Evolutionary conservation across 169 alveolate genomes (phyloP).

Genomic region (Cryptosporidium parvum): DNA sequence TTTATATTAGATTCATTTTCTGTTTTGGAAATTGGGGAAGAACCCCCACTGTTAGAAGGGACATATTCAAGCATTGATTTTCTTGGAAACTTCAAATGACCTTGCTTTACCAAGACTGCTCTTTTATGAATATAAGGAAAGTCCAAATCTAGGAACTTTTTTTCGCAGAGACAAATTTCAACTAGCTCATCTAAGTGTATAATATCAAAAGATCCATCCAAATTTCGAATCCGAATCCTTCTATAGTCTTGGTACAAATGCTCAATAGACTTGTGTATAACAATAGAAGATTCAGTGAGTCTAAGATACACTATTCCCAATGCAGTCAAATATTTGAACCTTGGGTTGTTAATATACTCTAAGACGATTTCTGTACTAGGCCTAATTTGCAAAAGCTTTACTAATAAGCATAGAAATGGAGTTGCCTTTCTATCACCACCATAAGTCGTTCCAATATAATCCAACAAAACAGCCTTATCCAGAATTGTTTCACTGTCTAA

Average conservation of each 20-base stretch:
- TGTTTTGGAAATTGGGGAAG: background rate
- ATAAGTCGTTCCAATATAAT: conserved; percentile 96
- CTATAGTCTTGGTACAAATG: conserved; percentile 96
- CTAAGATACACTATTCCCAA: conserved; percentile 94
- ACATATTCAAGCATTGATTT: conserved; percentile 49
- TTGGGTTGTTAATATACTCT: conserved; percentile 94
- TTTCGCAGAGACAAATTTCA: conserved; percentile 92
- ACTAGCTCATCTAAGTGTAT: conserved; percentile 97
- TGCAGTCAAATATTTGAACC: conserved; percentile 96
- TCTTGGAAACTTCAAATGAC: conserved; percentile 82
- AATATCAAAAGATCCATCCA: conserved; percentile 88
- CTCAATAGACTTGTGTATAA: conserved; percentile 88
- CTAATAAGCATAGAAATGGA: conserved; percentile 94
- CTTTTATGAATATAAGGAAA: conserved; percentile 94
- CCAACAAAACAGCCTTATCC: conserved; percentile 93
- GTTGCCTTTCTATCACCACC: conserved; percentile 96
- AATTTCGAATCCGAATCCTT: conserved; percentile 90
- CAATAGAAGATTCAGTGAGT: conserved; percentile 84
- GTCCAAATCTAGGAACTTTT: conserved; percentile 90
- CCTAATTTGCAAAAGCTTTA: conserved; percentile 95
- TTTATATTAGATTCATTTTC: background rate
- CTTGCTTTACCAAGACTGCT: conserved; percentile 87
- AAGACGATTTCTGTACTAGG: conserved; percentile 94
- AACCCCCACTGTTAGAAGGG: background rate
- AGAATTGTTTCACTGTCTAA: conserved; percentile 93